A percentile compares a stretch with the other conserved stretches of the same genome.
Conservation (phyloP, 257 asterid genomes). For the Nicotiana sylvestris region DNA sequence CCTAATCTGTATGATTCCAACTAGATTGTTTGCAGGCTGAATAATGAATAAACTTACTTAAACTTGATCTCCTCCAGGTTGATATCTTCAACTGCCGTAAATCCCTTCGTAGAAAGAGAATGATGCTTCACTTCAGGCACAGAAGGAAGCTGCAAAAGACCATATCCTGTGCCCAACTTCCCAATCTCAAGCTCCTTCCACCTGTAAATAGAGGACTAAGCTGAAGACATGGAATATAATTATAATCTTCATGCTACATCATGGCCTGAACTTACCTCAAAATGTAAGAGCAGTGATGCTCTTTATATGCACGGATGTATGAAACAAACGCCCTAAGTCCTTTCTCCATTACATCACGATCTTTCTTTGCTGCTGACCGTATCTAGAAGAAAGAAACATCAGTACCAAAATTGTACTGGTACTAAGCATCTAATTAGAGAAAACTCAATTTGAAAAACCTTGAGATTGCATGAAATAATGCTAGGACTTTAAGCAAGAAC, state of each 20-base stretch:
- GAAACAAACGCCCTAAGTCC: conserved; percentile 93
- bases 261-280: conserved; percentile 51
- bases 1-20: neutral
- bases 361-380: conserved; percentile 70
- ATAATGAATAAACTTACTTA: conserved; percentile 49
- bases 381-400: conserved; percentile 38
- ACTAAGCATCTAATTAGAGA: neutral
- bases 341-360: conserved; percentile 95
- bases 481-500: neutral
- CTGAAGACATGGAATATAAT: neutral
- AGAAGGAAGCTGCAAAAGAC: conserved; percentile 84
- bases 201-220: conserved; percentile 29
- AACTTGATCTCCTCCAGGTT: conserved; percentile 68
- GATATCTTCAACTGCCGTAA: conserved; percentile 60
- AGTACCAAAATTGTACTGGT: neutral
- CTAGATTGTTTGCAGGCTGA: neutral
- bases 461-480: neutral
- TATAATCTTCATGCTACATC: neutral
- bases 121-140: conserved; percentile 82
- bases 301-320: conserved; percentile 87
- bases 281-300: conserved; percentile 79
- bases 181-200: conserved; percentile 99
- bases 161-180: conserved; percentile 90
- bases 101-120: conserved; percentile 77
- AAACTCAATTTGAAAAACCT: neutral